These are phyloP conservation scores for Babjeviella inositovora DNA, from an alignment of 805 yeast genomes.

Conservation along the genomic window DNA sequence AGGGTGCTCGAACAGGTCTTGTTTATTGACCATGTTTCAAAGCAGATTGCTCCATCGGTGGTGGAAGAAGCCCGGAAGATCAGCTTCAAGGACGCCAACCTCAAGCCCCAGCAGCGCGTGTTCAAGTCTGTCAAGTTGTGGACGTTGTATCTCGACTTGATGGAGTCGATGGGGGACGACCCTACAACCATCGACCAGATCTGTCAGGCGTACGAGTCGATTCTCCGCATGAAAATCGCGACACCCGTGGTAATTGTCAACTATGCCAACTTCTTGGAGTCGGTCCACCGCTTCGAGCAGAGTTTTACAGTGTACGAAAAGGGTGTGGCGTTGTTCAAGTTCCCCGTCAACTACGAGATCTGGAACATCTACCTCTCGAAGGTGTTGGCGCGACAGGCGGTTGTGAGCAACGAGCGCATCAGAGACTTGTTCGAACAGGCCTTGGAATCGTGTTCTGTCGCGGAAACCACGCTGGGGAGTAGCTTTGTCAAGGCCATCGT, in stretches of 20 bases:
- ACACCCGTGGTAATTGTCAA: slow-evolving; percentile 53
- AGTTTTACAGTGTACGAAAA: slow-evolving; percentile 50
- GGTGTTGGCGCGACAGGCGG: slow-evolving; percentile 13
- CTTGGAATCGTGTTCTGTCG: slow-evolving; percentile 29
- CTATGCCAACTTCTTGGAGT: slow-evolving; percentile 46
- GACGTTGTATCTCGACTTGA: slow-evolving; percentile 57
- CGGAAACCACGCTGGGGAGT: too few species aligned
- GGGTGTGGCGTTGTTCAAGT: slow-evolving; percentile 45
- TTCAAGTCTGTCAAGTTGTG: slow-evolving; percentile 53
- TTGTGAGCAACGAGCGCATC: slow-evolving; percentile 30
- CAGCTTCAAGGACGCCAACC: too few species aligned
- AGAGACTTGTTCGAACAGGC: slow-evolving; percentile 68
- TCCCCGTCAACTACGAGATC: slow-evolving; percentile 47
- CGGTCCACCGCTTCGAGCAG: slow-evolving; percentile 23
- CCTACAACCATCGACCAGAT: slow-evolving; percentile 16
- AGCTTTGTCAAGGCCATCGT: slow-evolving; percentile 29
- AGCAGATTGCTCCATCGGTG: background rate
- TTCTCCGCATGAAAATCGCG: slow-evolving; percentile 43
- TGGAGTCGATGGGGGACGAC: slow-evolving; percentile 40
- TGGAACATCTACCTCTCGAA: slow-evolving; percentile 56
- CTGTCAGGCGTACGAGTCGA: slow-evolving; percentile 30
- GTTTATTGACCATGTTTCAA: too few species aligned
- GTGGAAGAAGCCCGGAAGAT: slow-evolving; percentile 1
- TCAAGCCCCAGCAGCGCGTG: too few species aligned
- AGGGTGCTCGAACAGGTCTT: slow-evolving; percentile 21